Evolutionary conservation across 495 filamentous ascomycete species (phyloP).

Genomic region (Podospora pseudoanserina): DNA sequence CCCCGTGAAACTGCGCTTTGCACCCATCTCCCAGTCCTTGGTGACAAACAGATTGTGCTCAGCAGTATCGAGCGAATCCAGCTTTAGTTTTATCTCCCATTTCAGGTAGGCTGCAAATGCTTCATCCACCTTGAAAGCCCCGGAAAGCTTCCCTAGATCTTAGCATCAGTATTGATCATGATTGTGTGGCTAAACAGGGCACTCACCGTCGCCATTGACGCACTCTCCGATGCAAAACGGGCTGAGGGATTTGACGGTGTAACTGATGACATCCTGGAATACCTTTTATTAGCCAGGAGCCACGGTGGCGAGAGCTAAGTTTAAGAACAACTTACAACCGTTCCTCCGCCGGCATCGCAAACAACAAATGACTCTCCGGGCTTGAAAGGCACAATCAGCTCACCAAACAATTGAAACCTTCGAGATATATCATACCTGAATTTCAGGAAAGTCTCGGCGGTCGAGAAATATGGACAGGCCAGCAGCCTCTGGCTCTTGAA

Average conservation of each 20-base stretch:
- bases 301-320: not conserved
- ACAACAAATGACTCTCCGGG: constrained; percentile 22
- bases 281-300: not conserved
- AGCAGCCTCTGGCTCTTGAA: constrained; percentile 30
- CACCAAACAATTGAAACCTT: not conserved
- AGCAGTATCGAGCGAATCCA: constrained; percentile 10
- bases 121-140: constrained; percentile 27
- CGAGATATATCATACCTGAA: constrained; percentile 6
- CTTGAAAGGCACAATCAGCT: not conserved
- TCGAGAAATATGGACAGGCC: constrained; percentile 23
- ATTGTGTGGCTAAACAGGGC: not conserved
- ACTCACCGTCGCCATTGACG: constrained; percentile 25
- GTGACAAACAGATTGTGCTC: constrained; percentile 24
- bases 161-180: not conserved
- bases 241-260: constrained; percentile 12
- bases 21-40: constrained; percentile 26
- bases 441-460: constrained; percentile 5
- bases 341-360: constrained; percentile 31
- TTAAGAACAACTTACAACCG: constrained; percentile 19
- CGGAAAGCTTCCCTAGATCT: constrained; percentile 15
- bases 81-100: constrained; percentile 16
- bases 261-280: constrained; percentile 27
- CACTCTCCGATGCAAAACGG: constrained; percentile 22
- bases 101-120: constrained; percentile 24
- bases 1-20: constrained; percentile 25